Evolutionary conservation across 2,329 filamentous ascomycete species (phyloP).

Genomic region (Aspergillus amoenus): DNA sequence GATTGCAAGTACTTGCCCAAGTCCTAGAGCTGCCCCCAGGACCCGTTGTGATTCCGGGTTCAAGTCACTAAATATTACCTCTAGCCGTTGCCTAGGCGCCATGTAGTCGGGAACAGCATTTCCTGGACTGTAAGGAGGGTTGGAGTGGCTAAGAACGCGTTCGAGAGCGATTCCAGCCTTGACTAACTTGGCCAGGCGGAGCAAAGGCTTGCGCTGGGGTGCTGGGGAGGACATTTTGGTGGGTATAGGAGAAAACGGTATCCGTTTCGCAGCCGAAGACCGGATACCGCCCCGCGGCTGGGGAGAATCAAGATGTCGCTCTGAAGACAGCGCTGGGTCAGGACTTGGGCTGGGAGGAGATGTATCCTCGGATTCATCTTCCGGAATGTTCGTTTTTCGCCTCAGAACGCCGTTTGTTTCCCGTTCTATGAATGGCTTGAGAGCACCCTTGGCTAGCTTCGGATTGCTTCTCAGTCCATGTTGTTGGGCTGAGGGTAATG

Average conservation of each 20-base stretch:
- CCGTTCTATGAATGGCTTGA: slow-evolving; percentile 29
- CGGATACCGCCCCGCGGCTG: not conserved
- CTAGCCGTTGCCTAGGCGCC: slow-evolving; percentile 29
- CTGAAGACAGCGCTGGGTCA: not conserved
- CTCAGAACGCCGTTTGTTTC: slow-evolving; percentile 28
- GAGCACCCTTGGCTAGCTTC: slow-evolving; percentile 24
- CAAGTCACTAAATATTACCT: slow-evolving; percentile 39
- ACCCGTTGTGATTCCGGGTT: slow-evolving; percentile 38
- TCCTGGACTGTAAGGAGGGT: slow-evolving; percentile 6
- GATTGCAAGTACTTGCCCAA: slow-evolving; percentile 46
- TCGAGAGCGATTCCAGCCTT: slow-evolving; percentile 40
- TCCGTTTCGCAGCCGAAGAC: slow-evolving; percentile 5
- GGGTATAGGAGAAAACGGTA: not conserved
- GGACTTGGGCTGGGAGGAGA: slow-evolving; percentile 15
- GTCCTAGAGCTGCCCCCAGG: slow-evolving; percentile 40
- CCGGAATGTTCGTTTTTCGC: slow-evolving; percentile 25
- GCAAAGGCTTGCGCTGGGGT: slow-evolving; percentile 21
- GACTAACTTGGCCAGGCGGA: slow-evolving; percentile 35
- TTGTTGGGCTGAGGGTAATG: slow-evolving; percentile 51
- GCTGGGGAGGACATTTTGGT: slow-evolving; percentile 7
- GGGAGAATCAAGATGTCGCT: not conserved
- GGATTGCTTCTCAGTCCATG: slow-evolving; percentile 37
- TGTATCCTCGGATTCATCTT: slow-evolving; percentile 17
- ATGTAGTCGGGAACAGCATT: slow-evolving; percentile 16
- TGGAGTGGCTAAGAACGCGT: slow-evolving; percentile 28